Evolutionary conservation across 2,329 filamentous ascomycete species (phyloP).

Genomic region (Pseudogymnoascus sp.): DNA sequence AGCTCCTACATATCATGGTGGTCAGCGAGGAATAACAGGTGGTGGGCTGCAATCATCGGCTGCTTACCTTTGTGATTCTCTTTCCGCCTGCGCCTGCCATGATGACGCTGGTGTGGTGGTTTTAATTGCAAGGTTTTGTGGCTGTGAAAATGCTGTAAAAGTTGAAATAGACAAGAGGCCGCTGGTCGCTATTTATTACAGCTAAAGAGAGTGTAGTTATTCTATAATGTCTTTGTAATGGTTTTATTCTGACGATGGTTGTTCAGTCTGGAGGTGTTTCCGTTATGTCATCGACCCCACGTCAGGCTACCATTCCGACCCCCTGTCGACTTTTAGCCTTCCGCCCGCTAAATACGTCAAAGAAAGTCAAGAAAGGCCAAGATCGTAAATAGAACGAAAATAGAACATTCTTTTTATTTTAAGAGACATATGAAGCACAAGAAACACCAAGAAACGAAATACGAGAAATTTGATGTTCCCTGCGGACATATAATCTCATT

Average conservation of each 20-base stretch:
- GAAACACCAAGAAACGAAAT: neutral
- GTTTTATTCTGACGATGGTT: neutral
- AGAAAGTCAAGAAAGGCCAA: neutral
- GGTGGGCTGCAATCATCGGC: neutral
- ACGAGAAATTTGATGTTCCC: neutral
- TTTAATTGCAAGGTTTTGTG: slow-evolving; percentile 9
- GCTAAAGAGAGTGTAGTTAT: neutral
- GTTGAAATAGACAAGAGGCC: neutral
- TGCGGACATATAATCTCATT: neutral
- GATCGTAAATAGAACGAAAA: neutral
- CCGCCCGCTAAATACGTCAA: slow-evolving; percentile 8
- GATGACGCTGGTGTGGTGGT: slow-evolving; percentile 9
- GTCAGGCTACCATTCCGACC: neutral
- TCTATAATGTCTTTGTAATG: neutral
- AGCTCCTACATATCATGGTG: slow-evolving; percentile 42
- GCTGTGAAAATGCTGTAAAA: neutral
- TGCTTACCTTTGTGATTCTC: slow-evolving; percentile 23
- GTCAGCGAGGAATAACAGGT: slow-evolving; percentile 3
- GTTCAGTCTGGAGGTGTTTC: neutral
- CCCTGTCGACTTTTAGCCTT: slow-evolving; percentile 6
- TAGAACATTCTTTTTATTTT: neutral
- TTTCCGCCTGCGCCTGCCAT: slow-evolving; percentile 23
- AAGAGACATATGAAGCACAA: neutral
- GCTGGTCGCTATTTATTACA: slow-evolving; percentile 1
- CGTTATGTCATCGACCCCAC: slow-evolving; percentile 8